Base-by-base conservation (phyloP, 441 rosid species). In the Mallotus repandus region DNA sequence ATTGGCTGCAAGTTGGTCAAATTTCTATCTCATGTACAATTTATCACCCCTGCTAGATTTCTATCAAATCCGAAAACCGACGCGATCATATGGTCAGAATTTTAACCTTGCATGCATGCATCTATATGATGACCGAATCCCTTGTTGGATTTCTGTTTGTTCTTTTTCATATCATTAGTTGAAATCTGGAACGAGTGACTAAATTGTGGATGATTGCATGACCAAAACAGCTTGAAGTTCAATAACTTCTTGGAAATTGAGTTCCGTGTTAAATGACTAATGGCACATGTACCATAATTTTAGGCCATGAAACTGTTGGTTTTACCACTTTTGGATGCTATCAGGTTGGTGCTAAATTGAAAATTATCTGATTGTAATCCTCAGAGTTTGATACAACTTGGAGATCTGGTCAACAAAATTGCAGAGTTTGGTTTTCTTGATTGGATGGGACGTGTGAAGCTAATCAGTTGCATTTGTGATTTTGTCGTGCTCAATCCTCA, bases 361-460 rank as follows among this genome's bases (percentile, higher is more conserved):
- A 32, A 63, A 66, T 72, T 59, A 9, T 74, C 1, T 70, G 46
- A 32, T 71, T 76, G 35, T 62, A 54, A 35, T 76, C 70, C 80
- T 83, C 97, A 96, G 98, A 81, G 82, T 82, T 76, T 90, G 78
- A 69, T 48, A 48, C 83, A 71, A 73, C 91, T 96, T 57, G 91
- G 94, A 63, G 83, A 84, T 74, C 81, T 94, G 68, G 82, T 94
- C 77, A 83, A 69, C 78, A 86, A 84, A 85, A 82, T 94, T 76
- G 88, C 94, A 73, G 97, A 92, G 77, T 82, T 77, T 80, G 93
- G 87, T 73, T 89, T 91, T 78, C 88, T 91, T 81, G 96, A 89
- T 73, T 96, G 98, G 96, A 81, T 77, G 73, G 99, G 98, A 76
- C 98, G 99, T 69, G 85, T 84, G 70, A 88, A 81, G 85, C 86